Conservation (phyloP, 768 basidiomycete genomes). For the Pulveroboletus sp. region DNA sequence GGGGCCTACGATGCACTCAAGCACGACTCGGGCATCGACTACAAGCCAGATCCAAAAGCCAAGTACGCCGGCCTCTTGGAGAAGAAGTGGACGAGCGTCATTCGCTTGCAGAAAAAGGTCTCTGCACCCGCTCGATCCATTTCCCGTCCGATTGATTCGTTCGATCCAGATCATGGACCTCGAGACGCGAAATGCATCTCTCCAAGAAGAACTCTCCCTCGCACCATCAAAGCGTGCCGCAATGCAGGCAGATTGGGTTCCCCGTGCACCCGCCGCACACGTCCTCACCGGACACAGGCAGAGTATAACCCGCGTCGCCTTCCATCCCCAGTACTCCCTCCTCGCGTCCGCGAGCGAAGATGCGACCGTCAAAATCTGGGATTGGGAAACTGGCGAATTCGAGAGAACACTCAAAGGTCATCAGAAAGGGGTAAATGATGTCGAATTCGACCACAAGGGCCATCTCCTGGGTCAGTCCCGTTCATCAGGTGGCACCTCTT, state of each 20-base stretch:
- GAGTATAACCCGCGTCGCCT: slow-evolving; percentile 75
- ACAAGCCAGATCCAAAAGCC: slow-evolving; percentile 81
- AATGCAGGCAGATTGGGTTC: slow-evolving; percentile 82
- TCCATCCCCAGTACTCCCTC: slow-evolving; percentile 83
- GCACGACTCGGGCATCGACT: slow-evolving; percentile 54
- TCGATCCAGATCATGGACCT: slow-evolving; percentile 85
- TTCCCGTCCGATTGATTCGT: slow-evolving; percentile 7
- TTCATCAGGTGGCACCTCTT: neutral
- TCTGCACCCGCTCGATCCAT: slow-evolving; percentile 10
- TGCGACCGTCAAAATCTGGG: slow-evolving; percentile 90
- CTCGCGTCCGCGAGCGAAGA: slow-evolving; percentile 88
- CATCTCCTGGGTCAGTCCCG: slow-evolving; percentile 63
- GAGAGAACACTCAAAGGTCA: slow-evolving; percentile 91
- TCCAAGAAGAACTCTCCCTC: slow-evolving; percentile 67
- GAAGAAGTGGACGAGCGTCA: slow-evolving; percentile 98
- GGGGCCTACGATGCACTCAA: slow-evolving; percentile 62
- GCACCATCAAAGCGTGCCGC: slow-evolving; percentile 51
- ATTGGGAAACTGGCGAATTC: slow-evolving; percentile 94
- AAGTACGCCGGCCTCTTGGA: slow-evolving; percentile 85
- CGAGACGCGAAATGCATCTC: slow-evolving; percentile 76
- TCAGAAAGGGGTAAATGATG: slow-evolving; percentile 84
- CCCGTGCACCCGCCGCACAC: slow-evolving; percentile 80
- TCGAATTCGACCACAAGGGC: slow-evolving; percentile 87
- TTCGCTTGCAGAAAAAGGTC: slow-evolving; percentile 94
- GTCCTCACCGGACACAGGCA: slow-evolving; percentile 74